Evolutionary conservation across 2,329 filamentous ascomycete species (phyloP), one percentile per base, ranked within the genome.

Genomic region (Shiraia sp.): DNA sequence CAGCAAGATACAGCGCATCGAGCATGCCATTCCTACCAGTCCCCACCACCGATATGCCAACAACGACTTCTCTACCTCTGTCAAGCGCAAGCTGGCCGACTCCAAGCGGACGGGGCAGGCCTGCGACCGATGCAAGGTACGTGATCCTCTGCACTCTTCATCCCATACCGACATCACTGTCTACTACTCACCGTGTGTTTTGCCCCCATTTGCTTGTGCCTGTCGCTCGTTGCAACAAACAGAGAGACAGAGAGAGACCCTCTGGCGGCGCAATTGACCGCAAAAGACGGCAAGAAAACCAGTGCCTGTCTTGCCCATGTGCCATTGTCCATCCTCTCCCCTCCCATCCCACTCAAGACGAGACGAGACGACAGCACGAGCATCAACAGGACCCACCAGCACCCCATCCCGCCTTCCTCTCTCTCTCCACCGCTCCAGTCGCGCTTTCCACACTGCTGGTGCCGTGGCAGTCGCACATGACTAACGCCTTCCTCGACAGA

Each of bases 71-170:
- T 69, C 65, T 7, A 57, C 53, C 40, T 59, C 55, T 9, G 65
- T 69, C 36, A 79, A 75, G 68, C 79, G 80, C 68, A 76, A 76
- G 56, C 69, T 81, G 39, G 70, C 73, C 37, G 72, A 72, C 42
- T 80, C 78, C 39, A 78, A 77, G 49, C 74, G 82, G 42, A 95
- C 89, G 0, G 89, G 89, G 8, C 89, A 95, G 72, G 89, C 89
- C 23, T 95, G 89, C 76, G 89, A 95, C 71, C 79, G 90, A 41
- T 95, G 90, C 78, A 93, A 92, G 79, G 86, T 57, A 77, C 38
- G 42, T 42, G 31, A 28, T 25, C 26, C 15, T 4, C 24, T 14
- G 16, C 24, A 32, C 26, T 8, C 10, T 40, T 31, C 33, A 24
- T 28, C 17, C 12, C 40, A 24, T 40, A 28, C 40, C 37, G 32